Evolutionary conservation across 2,329 filamentous ascomycete genomes (phyloP).

Genomic region (Stagonosporopsis tanaceti): DNA sequence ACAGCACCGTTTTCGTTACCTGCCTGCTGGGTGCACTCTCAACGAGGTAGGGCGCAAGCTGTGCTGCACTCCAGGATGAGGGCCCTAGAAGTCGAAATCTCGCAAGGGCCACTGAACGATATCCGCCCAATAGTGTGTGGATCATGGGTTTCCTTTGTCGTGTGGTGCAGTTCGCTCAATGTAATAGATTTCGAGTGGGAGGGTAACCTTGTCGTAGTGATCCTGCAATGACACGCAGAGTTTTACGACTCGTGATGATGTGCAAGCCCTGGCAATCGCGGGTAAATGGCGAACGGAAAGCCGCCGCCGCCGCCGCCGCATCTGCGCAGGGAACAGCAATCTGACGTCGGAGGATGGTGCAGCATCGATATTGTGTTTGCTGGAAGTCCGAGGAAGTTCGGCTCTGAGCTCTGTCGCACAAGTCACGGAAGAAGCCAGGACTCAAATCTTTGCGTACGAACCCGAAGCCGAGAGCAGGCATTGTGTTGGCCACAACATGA

Average conservation of each 20-base stretch:
- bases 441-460: conserved; percentile 20
- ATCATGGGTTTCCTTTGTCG: conserved; percentile 21
- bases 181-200: conserved; percentile 17
- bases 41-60: conserved; percentile 4
- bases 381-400: conserved; percentile 21
- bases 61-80: conserved; percentile 15
- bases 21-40: conserved; percentile 26
- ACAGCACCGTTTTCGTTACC: conserved; percentile 39
- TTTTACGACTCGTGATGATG: conserved; percentile 23
- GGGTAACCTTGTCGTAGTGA: conserved; percentile 28
- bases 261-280: conserved; percentile 3
- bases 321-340: conserved; percentile 23
- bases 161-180: conserved; percentile 34
- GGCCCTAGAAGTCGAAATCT: conserved; percentile 13
- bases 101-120: conserved; percentile 29
- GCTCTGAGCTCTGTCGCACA: conserved; percentile 22
- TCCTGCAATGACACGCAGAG: conserved; percentile 20
- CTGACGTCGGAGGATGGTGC: conserved; percentile 24
- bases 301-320: conserved; percentile 2
- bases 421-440: conserved; percentile 8
- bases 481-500: conserved; percentile 39
- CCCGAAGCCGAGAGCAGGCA: conserved; percentile 29
- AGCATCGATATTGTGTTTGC: conserved; percentile 23
- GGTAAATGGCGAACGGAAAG: conserved; percentile 15
- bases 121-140: conserved; percentile 25